phyloP scores from a whole-genome alignment of 345 rosid genomes.

The Corymbia maculata region DNA sequence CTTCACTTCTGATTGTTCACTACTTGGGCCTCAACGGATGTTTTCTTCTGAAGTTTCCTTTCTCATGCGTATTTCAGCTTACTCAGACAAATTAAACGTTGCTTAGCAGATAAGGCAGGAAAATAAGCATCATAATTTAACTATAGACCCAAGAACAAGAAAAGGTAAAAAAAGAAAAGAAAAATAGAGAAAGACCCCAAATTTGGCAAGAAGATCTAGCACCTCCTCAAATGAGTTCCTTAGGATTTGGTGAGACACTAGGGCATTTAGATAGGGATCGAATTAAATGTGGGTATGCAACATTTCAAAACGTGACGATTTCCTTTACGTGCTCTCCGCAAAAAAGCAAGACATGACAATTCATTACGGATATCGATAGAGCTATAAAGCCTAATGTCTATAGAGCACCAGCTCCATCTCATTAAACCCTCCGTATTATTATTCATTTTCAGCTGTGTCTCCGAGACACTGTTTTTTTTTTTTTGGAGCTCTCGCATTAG shows the following conservation, averaged over 20 bases:
- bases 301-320: not conserved
- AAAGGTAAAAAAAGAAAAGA: not conserved
- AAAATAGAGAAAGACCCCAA: not conserved
- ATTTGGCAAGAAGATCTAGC: not conserved
- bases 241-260: not conserved
- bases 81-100: not conserved
- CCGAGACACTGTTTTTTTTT: not conserved
- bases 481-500: not conserved
- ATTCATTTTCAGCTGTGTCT: not conserved
- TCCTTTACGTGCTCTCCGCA: not conserved
- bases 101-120: not conserved
- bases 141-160: not conserved
- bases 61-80: not conserved
- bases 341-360: not conserved
- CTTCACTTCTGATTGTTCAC: not conserved
- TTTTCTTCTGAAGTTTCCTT: not conserved
- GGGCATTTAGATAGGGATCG: not conserved
- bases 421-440: not conserved
- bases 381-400: not conserved
- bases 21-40: not conserved
- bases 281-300: not conserved
- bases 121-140: not conserved
- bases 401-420: not conserved
- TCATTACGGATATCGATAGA: not conserved
- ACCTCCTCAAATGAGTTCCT: not conserved